These are phyloP conservation scores for Ascosphaera apis DNA, from an alignment of 2,329 filamentous ascomycete genomes.

Conservation along the genomic window DNA sequence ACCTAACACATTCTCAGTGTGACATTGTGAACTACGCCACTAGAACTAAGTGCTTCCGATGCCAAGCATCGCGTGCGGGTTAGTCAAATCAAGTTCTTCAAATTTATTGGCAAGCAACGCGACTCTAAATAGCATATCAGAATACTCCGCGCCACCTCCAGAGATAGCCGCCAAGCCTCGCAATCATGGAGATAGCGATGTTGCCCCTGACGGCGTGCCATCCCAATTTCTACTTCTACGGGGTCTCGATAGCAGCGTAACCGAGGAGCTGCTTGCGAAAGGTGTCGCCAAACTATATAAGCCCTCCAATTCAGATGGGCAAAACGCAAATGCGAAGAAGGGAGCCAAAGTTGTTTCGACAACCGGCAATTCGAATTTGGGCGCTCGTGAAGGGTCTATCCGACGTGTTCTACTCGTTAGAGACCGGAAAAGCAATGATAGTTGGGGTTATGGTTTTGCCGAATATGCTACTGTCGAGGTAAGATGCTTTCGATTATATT, in stretches of 20 bases:
- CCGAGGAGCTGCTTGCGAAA: conserved; percentile 47
- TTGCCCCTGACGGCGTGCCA: conserved; percentile 31
- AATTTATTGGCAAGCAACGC: too few relatives aligned
- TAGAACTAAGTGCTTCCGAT: conserved; percentile 33
- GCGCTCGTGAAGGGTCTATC: conserved; percentile 51
- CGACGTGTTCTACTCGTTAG: conserved; percentile 56
- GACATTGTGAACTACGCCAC: conserved; percentile 33
- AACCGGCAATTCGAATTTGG: conserved; percentile 36
- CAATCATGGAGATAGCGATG: conserved; percentile 32
- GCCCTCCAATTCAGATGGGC: conserved; percentile 18
- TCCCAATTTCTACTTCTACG: conserved; percentile 59
- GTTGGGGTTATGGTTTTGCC: conserved; percentile 62
- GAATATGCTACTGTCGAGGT: conserved; percentile 53
- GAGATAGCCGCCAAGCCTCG: conserved; percentile 17
- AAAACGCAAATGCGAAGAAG: conserved; percentile 20
- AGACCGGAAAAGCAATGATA: conserved; percentile 46
- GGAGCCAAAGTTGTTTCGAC: conserved; percentile 30
- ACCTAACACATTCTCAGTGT: conserved; percentile 27
- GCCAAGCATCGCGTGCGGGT: conserved; percentile 31
- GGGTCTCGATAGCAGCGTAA: conserved; percentile 45
- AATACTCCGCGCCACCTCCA: too few relatives aligned
- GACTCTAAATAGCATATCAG: too few relatives aligned
- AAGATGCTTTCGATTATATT: conserved; percentile 3
- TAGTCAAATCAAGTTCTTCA: too few relatives aligned
- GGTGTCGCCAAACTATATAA: conserved; percentile 55